Evolutionary conservation across 257 asterid genomes (phyloP).

Genomic region (Rehmannia glutinosa): DNA sequence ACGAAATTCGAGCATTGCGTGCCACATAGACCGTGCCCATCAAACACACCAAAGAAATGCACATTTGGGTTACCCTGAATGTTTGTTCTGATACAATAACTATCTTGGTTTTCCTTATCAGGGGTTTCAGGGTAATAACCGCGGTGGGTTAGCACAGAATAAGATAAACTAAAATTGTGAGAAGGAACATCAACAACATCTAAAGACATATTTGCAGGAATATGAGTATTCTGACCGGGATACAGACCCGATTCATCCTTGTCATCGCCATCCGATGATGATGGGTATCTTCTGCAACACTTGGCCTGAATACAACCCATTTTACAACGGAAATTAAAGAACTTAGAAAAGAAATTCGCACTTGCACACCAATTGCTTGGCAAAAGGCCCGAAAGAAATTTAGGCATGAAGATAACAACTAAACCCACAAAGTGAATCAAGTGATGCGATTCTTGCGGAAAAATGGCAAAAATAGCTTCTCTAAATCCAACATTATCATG

Average conservation of each 20-base stretch:
- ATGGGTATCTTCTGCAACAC: slow-evolving; percentile 60
- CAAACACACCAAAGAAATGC: slow-evolving; percentile 96
- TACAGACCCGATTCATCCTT: slow-evolving; percentile 38
- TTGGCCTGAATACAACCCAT: slow-evolving; percentile 95
- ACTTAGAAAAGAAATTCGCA: slow-evolving; percentile 17
- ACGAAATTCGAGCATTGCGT: slow-evolving; percentile 75
- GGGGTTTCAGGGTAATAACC: slow-evolving; percentile 88
- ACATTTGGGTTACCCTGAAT: slow-evolving; percentile 77
- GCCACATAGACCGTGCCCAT: slow-evolving; percentile 86
- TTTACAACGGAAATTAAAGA: slow-evolving; percentile 21
- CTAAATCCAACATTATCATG: slow-evolving; percentile 29
- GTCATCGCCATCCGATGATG: slow-evolving; percentile 52
- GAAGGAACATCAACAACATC: slow-evolving; percentile 82
- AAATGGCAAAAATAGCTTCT: slow-evolving; percentile 23
- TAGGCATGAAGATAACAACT: slow-evolving; percentile 26
- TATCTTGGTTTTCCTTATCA: slow-evolving; percentile 88
- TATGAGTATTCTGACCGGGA: slow-evolving; percentile 38
- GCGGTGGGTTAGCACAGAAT: slow-evolving; percentile 64
- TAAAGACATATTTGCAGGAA: slow-evolving; percentile 36
- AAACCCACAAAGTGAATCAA: slow-evolving; percentile 26
- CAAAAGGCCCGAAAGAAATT: slow-evolving; percentile 37
- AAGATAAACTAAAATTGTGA: slow-evolving; percentile 57
- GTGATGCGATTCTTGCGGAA: slow-evolving; percentile 20
- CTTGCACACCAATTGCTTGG: slow-evolving; percentile 42
- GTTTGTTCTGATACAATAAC: slow-evolving; percentile 59